These are phyloP conservation scores for Hemileia vastatrix DNA, from an alignment of 1,284 basidiomycete species.

Conservation along the genomic window DNA sequence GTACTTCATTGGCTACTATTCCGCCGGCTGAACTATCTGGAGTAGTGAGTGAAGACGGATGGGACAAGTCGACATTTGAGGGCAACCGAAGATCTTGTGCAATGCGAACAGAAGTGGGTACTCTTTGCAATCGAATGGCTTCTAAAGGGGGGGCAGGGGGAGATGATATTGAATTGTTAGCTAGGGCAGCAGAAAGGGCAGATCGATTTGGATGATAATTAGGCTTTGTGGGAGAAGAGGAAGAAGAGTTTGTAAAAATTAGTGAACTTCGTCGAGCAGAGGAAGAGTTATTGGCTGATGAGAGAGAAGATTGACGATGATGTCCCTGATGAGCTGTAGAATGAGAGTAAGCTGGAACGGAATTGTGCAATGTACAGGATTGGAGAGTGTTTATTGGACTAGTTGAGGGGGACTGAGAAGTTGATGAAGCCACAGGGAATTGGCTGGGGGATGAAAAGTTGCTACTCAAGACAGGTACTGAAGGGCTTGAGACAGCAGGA, in stretches of 20 bases:
- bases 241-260: constrained; percentile 13
- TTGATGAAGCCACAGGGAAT: constrained; percentile 2
- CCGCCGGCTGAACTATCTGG: too few species aligned
- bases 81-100: constrained; percentile 48
- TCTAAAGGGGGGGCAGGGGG: constrained; percentile 34
- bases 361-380: background rate
- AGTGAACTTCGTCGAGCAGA: constrained; percentile 20
- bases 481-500: too few species aligned
- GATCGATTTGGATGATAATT: constrained; percentile 22
- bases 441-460: background rate
- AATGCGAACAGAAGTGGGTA: constrained; percentile 50
- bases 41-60: constrained; percentile 21
- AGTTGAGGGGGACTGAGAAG: constrained; percentile 8
- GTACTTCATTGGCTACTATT: too few species aligned
- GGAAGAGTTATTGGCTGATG: background rate
- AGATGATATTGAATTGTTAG: constrained; percentile 18
- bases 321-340: background rate
- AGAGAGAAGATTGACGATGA: constrained; percentile 10
- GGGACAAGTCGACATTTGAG: constrained; percentile 14
- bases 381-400: background rate
- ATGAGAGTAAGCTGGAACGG: constrained; percentile 3
- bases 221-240: constrained; percentile 5
- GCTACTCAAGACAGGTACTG: constrained; percentile 3
- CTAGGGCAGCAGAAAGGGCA: constrained; percentile 18
- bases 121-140: constrained; percentile 50